A percentile compares a stretch with the other conserved stretches of the same genome.
These are phyloP conservation scores for Lenwebbia sp. DNA, from an alignment of 345 rosid genomes.

Conservation along the genomic window DNA sequence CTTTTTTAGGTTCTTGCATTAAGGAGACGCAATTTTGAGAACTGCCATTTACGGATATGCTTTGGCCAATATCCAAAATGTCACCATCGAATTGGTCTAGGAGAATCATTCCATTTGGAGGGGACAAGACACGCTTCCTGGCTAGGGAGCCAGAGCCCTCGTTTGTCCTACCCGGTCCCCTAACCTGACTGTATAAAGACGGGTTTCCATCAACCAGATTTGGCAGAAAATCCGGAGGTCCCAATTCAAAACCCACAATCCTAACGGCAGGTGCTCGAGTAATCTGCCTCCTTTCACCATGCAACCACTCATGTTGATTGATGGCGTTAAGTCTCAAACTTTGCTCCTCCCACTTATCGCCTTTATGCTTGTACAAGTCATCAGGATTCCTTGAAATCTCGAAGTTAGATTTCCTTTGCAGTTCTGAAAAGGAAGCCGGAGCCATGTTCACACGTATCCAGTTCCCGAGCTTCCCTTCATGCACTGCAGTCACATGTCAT, in stretches of 20 bases:
- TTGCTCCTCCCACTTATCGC: conserved; percentile 14
- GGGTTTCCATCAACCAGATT: conserved; percentile 11
- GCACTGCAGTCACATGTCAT: background rate
- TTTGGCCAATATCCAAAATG: conserved; percentile 40
- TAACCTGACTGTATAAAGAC: conserved; percentile 18
- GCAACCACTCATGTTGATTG: background rate
- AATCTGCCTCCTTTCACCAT: conserved; percentile 15
- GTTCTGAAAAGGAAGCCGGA: background rate
- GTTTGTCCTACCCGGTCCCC: conserved; percentile 9
- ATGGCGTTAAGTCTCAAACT: conserved; percentile 14
- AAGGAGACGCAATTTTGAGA: conserved; percentile 14
- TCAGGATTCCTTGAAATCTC: conserved; percentile 31
- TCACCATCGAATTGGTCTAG: conserved; percentile 48
- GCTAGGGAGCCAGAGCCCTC: conserved; percentile 45
- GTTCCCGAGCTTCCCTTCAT: background rate
- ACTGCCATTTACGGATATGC: conserved; percentile 26
- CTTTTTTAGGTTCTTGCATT: conserved; percentile 44
- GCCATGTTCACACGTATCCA: background rate
- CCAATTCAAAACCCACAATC: conserved; percentile 67
- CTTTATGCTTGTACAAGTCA: conserved; percentile 20
- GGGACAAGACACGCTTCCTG: conserved; percentile 62
- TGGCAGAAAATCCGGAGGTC: conserved; percentile 16
- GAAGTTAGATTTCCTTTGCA: conserved; percentile 6
- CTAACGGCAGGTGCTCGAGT: conserved; percentile 43
- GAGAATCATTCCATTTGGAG: conserved; percentile 42